Percentiles rank a stretch among this genome's conserved stretches.
Evolutionary conservation across 1,139 yeast species (phyloP).

Genomic region (Saccharomyces hybrid): DNA sequence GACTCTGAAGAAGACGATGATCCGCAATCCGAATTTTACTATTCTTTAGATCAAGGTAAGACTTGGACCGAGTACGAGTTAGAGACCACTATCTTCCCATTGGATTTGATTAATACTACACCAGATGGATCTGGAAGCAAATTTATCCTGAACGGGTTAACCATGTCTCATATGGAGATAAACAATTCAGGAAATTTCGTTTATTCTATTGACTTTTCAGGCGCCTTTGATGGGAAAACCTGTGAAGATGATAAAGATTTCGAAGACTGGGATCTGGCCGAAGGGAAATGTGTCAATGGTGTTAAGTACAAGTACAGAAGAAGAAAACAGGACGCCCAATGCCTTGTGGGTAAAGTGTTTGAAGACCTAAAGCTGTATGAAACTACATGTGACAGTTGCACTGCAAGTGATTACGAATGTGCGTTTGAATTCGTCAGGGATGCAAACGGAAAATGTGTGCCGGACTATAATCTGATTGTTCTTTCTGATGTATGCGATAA

Average conservation of each 20-base stretch:
- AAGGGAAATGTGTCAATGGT: slow-evolving; percentile 67
- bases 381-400: slow-evolving; percentile 58
- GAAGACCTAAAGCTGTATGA: slow-evolving; percentile 51
- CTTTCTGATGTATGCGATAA: slow-evolving; percentile 31
- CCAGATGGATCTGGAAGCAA: slow-evolving; percentile 62
- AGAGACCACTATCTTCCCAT: slow-evolving; percentile 42
- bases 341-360: slow-evolving; percentile 57
- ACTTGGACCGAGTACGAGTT: slow-evolving; percentile 51
- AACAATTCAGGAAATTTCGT: slow-evolving; percentile 7
- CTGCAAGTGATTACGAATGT: slow-evolving; percentile 67
- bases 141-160: slow-evolving; percentile 48
- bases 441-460: slow-evolving; percentile 47
- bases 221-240: slow-evolving; percentile 45
- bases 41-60: slow-evolving; percentile 68
- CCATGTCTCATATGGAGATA: not conserved
- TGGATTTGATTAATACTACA: slow-evolving; percentile 46
- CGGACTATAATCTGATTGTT: slow-evolving; percentile 36
- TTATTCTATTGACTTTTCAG: slow-evolving; percentile 53
- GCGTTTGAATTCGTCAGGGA: slow-evolving; percentile 45
- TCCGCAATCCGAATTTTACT: slow-evolving; percentile 37
- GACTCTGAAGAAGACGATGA: slow-evolving; percentile 27
- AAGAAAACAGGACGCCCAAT: slow-evolving; percentile 60
- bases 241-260: slow-evolving; percentile 49
- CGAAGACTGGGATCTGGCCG: slow-evolving; percentile 55
- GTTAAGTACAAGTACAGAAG: slow-evolving; percentile 59